These are phyloP conservation scores for Mycosphaerella sp. DNA, from an alignment of 2,329 filamentous ascomycete genomes.

Conservation along the genomic window DNA sequence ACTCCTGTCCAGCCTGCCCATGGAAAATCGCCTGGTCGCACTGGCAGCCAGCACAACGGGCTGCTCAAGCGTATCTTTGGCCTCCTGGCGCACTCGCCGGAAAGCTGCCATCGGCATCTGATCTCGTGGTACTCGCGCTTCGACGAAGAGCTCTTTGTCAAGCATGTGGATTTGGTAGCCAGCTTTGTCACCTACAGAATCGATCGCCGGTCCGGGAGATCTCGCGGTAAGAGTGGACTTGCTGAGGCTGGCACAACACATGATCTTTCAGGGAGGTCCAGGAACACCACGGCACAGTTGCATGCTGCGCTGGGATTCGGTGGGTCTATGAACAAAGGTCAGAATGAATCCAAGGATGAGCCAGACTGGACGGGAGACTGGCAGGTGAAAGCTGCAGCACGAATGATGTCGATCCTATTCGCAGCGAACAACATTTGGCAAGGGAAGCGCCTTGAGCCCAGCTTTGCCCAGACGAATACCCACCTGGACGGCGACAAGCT, in stretches of 20 bases:
- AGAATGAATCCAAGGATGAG: constrained; percentile 49
- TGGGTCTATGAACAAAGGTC: constrained; percentile 44
- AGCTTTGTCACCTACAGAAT: constrained; percentile 78
- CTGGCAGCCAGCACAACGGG: constrained; percentile 66
- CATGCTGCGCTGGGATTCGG: constrained; percentile 66
- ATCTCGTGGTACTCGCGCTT: constrained; percentile 72
- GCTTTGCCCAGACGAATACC: constrained; percentile 10
- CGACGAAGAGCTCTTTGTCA: constrained; percentile 60
- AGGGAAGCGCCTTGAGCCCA: constrained; percentile 19
- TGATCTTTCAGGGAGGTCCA: constrained; percentile 60
- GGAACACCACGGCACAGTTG: constrained; percentile 59
- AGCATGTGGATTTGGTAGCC: constrained; percentile 68
- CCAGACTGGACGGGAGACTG: constrained; percentile 72
- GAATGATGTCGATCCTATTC: constrained; percentile 74
- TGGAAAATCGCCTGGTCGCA: constrained; percentile 31
- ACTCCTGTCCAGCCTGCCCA: constrained; percentile 22
- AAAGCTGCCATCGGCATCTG: constrained; percentile 69
- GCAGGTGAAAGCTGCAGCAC: constrained; percentile 77
- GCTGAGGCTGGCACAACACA: constrained; percentile 65
- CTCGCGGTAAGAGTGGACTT: constrained; percentile 51
- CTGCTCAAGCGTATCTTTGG: constrained; percentile 82
- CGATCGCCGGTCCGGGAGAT: constrained; percentile 63
- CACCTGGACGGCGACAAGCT: constrained; percentile 25
- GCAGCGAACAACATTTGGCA: constrained; percentile 63
- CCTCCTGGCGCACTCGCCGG: constrained; percentile 67